Percentiles rank a stretch among this genome's conserved stretches.
Conservation (phyloP, 129 eudicot species). For the Silybum marianum region DNA sequence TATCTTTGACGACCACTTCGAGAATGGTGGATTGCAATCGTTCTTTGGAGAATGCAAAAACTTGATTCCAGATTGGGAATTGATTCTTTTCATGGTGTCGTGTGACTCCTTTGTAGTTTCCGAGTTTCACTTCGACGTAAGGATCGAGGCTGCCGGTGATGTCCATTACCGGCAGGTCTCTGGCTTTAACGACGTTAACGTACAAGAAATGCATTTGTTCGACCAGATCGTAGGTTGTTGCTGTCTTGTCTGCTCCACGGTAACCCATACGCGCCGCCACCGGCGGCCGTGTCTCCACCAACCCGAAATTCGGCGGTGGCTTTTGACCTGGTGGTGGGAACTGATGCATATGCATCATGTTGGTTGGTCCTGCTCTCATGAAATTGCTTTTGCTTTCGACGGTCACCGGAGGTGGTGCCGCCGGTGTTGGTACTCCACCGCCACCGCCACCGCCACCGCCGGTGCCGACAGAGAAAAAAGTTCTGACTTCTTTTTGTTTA, state of each 20-base stretch:
- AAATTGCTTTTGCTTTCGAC: constrained; percentile 38
- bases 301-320: constrained; percentile 64
- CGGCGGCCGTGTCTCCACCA: constrained; percentile 91
- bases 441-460: constrained; percentile 3
- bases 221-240: constrained; percentile 84
- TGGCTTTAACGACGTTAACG: constrained; percentile 77
- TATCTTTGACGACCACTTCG: constrained; percentile 75
- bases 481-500: constrained; percentile 63
- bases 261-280: constrained; percentile 87
- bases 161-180: constrained; percentile 75
- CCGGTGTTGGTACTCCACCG: constrained; percentile 19
- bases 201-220: constrained; percentile 81
- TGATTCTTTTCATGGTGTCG: constrained; percentile 75
- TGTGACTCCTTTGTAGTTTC: constrained; percentile 86
- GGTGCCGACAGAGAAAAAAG: constrained; percentile 66
- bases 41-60: constrained; percentile 90
- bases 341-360: constrained; percentile 62
- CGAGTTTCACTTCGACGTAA: constrained; percentile 86
- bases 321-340: constrained; percentile 46
- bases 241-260: constrained; percentile 70
- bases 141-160: constrained; percentile 86
- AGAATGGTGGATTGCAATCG: constrained; percentile 63
- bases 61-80: constrained; percentile 72
- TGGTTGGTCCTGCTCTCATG: constrained; percentile 48
- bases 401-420: constrained; percentile 31